Percentiles rank a stretch among this genome's conserved stretches.
Evolutionary conservation across 1,284 basidiomycete species (phyloP).

Genomic region (Apiotrichum veenhuisii): DNA sequence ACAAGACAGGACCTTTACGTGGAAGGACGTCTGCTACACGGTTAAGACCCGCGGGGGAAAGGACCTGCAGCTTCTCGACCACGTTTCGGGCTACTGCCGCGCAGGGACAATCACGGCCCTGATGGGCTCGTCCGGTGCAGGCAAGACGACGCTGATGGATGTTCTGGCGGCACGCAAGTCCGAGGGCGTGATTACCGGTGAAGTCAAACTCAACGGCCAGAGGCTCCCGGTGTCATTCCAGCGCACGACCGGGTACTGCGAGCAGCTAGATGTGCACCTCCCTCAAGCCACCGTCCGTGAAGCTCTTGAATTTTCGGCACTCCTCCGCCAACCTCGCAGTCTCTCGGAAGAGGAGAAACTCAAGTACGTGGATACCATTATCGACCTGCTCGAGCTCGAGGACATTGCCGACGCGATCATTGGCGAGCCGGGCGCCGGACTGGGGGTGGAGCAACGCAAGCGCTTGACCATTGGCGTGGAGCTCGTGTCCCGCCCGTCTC

Average conservation of each 20-base stretch:
- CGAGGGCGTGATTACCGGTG: constrained; percentile 42
- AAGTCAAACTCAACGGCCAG: constrained; percentile 53
- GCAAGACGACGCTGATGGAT: constrained; percentile 51
- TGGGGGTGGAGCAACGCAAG: constrained; percentile 48
- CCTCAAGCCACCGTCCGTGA: constrained; percentile 61
- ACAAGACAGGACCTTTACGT: constrained; percentile 38
- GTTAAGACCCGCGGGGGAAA: constrained; percentile 44
- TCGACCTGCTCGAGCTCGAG: constrained; percentile 53
- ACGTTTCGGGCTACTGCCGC: constrained; percentile 53
- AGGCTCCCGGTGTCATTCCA: constrained; percentile 51
- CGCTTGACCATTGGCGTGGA: constrained; percentile 55
- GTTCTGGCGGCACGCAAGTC: constrained; percentile 49
- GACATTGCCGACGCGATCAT: constrained; percentile 54
- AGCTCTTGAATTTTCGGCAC: constrained; percentile 73
- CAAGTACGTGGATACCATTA: constrained; percentile 54
- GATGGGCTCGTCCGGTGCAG: constrained; percentile 49
- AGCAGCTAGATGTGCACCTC: constrained; percentile 39
- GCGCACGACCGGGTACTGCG: constrained; percentile 52
- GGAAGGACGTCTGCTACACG: constrained; percentile 50
- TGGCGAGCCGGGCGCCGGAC: constrained; percentile 50
- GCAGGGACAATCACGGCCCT: constrained; percentile 53
- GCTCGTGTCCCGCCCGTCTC: constrained; percentile 36
- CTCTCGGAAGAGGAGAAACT: constrained; percentile 58
- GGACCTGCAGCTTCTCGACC: constrained; percentile 48
- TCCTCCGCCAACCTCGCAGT: constrained; percentile 68